A percentile compares a stretch with the other conserved stretches of the same genome.
These are phyloP conservation scores for Rhamnella rubrinervis DNA, from an alignment of 331 rosid genomes.

Conservation along the genomic window DNA sequence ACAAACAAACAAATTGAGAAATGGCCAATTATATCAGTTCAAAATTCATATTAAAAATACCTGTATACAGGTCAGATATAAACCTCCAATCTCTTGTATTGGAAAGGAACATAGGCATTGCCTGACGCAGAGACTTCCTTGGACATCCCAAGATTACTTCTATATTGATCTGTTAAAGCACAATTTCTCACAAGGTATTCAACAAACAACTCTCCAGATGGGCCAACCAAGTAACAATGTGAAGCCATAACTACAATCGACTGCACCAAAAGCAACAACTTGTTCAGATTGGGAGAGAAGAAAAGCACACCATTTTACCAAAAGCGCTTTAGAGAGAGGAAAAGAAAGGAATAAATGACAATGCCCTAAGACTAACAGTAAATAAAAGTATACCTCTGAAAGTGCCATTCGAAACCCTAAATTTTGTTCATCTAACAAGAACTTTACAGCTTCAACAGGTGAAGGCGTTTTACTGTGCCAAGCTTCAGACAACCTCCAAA, in stretches of 20 bases:
- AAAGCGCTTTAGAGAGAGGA: background rate
- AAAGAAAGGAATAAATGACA: background rate
- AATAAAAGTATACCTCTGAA: constrained; percentile 61
- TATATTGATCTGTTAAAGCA: constrained; percentile 55
- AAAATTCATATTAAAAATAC: constrained; percentile 2
- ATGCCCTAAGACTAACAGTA: constrained; percentile 2
- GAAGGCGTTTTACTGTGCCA: constrained; percentile 81
- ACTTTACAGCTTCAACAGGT: constrained; percentile 77
- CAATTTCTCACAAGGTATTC: constrained; percentile 92
- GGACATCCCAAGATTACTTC: constrained; percentile 44
- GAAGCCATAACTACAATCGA: constrained; percentile 97
- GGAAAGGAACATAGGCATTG: constrained; percentile 39
- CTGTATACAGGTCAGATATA: constrained; percentile 15
- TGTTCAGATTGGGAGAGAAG: constrained; percentile 9
- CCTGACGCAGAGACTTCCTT: constrained; percentile 40
- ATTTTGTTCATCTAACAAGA: constrained; percentile 77
- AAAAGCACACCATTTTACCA: constrained; percentile 21
- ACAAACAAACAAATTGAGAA: no score
- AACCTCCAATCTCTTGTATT: constrained; percentile 79
- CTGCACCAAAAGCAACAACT: constrained; percentile 41
- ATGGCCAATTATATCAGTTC: background rate
- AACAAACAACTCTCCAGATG: constrained; percentile 88
- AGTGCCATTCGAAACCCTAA: constrained; percentile 77
- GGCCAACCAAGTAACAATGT: constrained; percentile 90
- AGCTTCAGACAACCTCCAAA: constrained; percentile 78